Evolutionary conservation across 169 alveolate genomes (phyloP), one percentile per base, ranked within the genome.

Genomic region (Pseudocohnilembus persalinus): DNA sequence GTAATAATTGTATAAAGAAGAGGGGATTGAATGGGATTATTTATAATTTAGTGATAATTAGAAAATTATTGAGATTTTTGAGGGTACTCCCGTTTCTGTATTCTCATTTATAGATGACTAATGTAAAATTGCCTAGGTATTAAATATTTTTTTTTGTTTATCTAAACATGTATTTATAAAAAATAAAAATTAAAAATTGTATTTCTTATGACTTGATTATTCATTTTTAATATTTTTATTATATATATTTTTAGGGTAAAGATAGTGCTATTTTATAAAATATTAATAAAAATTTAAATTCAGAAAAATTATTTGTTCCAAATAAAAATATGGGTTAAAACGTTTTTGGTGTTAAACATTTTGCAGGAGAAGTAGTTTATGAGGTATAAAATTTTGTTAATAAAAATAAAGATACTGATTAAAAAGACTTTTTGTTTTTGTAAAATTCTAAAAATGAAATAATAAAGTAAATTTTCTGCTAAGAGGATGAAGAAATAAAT

Each of bases 1-100:
- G 76, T 95, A 97, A 76, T 85, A 94, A 32, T 98, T 96, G 93
- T 93, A 96, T 81, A 92, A 90, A 64, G 90, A 91, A 73, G 99
- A 97, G 90, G 96, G 96, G 0, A 90, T 94, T 74, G 83, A 82
- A 75, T 92, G 90, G 73, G 72, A 81, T 64, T 74, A 88, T 73
- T 82, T 96, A 4, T 92, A 92, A 76, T 94, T 89, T 84, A 91
- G 91, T 49, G 97, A 96, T 84, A 91, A 94, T 82, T 63, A 82
- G 65, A 72, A 73, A 31, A 85, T 79, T 1, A 76, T 89, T 25
- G 90, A 85, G 31, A 24, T 89, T 29, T 72, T 89, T 29, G 93
- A 89, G 74, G 32, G 74, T 25, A 28, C 73, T 26, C 31, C 84
- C 4, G 34, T 28, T 16, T 84, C 88, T 31, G 78, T 89, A 20